These are phyloP conservation scores for Globisporangium rhizosaccharum DNA, from an alignment of 352 stramenopile genomes.

Conservation along the genomic window DNA sequence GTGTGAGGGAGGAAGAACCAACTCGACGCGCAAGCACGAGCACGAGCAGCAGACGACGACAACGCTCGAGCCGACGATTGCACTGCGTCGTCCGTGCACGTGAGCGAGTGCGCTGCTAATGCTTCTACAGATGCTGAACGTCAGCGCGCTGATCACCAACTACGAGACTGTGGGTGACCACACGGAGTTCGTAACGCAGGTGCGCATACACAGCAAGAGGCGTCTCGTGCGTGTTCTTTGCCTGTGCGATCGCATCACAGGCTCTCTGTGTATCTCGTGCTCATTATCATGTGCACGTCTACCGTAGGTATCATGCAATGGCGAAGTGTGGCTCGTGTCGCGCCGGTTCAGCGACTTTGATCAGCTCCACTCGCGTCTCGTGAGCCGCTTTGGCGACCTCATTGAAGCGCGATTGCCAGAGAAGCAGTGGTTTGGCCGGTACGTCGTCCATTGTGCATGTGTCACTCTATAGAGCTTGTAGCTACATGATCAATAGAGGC, in stretches of 20 bases:
- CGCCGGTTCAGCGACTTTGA: slow-evolving; percentile 86
- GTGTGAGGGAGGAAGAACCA: too few relatives aligned
- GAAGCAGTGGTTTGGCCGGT: slow-evolving; percentile 87
- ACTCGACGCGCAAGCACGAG: too few relatives aligned
- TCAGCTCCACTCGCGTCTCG: slow-evolving; percentile 74
- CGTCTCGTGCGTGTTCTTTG: too few relatives aligned
- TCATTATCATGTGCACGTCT: slow-evolving; percentile 6
- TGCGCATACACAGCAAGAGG: too few relatives aligned
- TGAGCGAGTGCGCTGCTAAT: not conserved
- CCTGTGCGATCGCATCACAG: too few relatives aligned
- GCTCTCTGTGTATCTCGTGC: too few relatives aligned
- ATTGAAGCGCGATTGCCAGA: slow-evolving; percentile 66
- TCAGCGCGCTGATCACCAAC: slow-evolving; percentile 75
- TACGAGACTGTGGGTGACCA: slow-evolving; percentile 82
- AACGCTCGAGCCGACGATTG: too few relatives aligned
- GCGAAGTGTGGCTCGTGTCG: slow-evolving; percentile 77
- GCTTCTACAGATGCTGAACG: slow-evolving; percentile 53
- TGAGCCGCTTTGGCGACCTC: slow-evolving; percentile 65
- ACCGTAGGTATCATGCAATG: slow-evolving; percentile 77
- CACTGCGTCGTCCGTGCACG: too few relatives aligned
- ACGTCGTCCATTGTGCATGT: not conserved
- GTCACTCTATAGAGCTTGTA: too few relatives aligned
- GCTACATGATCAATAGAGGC: not conserved
- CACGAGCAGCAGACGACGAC: too few relatives aligned
- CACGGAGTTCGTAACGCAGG: slow-evolving; percentile 54